Evolutionary conservation across 495 filamentous ascomycete species (phyloP).

Genomic region (Podospora anserina): DNA sequence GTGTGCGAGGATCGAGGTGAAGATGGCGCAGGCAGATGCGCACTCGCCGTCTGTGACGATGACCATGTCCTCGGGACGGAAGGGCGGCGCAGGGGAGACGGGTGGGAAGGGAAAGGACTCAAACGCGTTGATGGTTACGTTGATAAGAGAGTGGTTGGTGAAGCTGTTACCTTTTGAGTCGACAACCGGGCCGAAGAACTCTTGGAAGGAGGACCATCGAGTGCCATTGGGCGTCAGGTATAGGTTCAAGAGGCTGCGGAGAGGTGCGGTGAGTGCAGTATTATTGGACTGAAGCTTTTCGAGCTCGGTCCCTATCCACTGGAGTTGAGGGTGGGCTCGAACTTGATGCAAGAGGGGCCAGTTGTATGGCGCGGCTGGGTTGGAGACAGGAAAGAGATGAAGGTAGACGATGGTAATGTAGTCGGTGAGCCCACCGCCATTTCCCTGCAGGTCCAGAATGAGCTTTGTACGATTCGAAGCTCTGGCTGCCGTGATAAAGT

Average conservation of each 20-base stretch:
- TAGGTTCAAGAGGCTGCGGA: not conserved
- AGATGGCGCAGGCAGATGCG: conserved; percentile 61
- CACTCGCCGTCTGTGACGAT: conserved; percentile 60
- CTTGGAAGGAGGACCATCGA: conserved; percentile 7
- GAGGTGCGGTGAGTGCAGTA: not conserved
- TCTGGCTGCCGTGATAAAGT: conserved; percentile 11
- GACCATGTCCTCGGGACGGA: conserved; percentile 39
- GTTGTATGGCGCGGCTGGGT: conserved; percentile 18
- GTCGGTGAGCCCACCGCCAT: conserved; percentile 47
- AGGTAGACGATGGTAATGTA: conserved; percentile 35
- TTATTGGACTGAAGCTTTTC: conserved; percentile 1
- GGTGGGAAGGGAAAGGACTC: not conserved
- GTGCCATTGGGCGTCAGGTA: not conserved
- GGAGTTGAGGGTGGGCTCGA: conserved; percentile 19
- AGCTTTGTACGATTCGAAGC: conserved; percentile 27
- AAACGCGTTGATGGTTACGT: not conserved
- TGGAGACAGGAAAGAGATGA: conserved; percentile 36
- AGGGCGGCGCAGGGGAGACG: conserved; percentile 13
- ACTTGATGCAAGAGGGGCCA: conserved; percentile 11
- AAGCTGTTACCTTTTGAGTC: not conserved
- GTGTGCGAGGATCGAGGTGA: conserved; percentile 54
- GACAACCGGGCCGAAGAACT: conserved; percentile 10
- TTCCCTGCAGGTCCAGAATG: conserved; percentile 53
- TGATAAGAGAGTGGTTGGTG: conserved; percentile 7
- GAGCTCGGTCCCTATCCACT: conserved; percentile 11